Evolutionary conservation across 2,329 filamentous ascomycete genomes (phyloP).

Genomic region (Trichothecium roseum): DNA sequence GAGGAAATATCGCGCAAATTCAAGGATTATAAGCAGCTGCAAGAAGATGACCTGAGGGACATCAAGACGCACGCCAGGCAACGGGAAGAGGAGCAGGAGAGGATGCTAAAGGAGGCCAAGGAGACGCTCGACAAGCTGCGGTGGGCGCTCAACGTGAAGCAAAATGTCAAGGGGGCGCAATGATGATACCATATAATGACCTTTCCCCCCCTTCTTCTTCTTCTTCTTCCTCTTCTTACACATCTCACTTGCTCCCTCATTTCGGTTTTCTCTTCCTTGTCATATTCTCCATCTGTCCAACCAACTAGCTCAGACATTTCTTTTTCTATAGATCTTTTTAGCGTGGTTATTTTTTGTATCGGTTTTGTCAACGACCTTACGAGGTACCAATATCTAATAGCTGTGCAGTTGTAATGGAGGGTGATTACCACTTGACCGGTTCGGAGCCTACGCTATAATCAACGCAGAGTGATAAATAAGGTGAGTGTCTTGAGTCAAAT

Average conservation of each 20-base stretch:
- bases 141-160: constrained; percentile 62
- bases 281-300: no score
- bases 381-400: no score
- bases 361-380: no score
- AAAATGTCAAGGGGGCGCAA: constrained; percentile 45
- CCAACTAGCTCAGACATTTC: background rate
- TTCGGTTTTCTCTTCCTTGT: background rate
- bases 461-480: no score
- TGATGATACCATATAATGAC: constrained; percentile 17
- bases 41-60: constrained; percentile 48
- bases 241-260: constrained; percentile 2
- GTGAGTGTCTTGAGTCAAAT: no score
- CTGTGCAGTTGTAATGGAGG: no score
- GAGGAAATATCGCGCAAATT: constrained; percentile 49
- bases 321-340: no score
- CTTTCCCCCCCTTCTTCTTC: constrained; percentile 1
- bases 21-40: constrained; percentile 52
- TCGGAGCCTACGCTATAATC: no score
- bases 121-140: constrained; percentile 56
- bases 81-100: constrained; percentile 52
- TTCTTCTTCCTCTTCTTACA: constrained; percentile 1
- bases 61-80: constrained; percentile 47
- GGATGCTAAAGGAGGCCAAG: constrained; percentile 45
- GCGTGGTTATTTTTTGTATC: no score
- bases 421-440: no score